A percentile compares a stretch with the other conserved stretches of the same genome.
These are phyloP conservation scores for Pilobolus umbonatus DNA, from an alignment of 192 early-diverging fungal genomes.

Conservation along the genomic window DNA sequence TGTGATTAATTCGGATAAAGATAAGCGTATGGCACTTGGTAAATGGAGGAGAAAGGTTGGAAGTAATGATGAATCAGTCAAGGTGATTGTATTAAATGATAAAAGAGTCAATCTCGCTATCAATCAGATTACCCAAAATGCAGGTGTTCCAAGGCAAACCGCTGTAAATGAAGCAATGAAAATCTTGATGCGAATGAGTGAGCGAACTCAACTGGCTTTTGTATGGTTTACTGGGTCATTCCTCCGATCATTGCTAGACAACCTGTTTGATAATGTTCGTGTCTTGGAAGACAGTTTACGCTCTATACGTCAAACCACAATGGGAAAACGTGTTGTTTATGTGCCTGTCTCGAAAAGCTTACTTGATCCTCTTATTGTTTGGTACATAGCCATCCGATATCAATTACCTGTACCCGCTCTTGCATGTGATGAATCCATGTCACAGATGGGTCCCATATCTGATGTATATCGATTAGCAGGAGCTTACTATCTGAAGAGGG, in stretches of 20 bases:
- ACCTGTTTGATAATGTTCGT: constrained; percentile 31
- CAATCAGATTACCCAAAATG: constrained; percentile 27
- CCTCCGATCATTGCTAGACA: constrained; percentile 22
- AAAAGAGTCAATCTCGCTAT: constrained; percentile 29
- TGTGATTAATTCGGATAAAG: constrained; percentile 10
- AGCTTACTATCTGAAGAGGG: constrained; percentile 30
- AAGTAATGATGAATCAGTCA: constrained; percentile 35
- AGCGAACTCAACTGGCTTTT: constrained; percentile 31
- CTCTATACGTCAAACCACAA: constrained; percentile 18
- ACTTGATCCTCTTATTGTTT: constrained; percentile 32
- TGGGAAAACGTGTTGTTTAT: constrained; percentile 36
- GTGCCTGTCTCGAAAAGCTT: constrained; percentile 34
- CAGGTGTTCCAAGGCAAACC: constrained; percentile 33
- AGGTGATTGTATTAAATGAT: constrained; percentile 34
- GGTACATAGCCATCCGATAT: constrained; percentile 33
- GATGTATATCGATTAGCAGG: constrained; percentile 33
- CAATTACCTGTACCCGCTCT: constrained; percentile 33
- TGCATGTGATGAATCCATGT: constrained; percentile 30
- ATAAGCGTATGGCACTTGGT: constrained; percentile 19
- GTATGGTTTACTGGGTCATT: constrained; percentile 36
- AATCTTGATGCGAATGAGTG: constrained; percentile 32
- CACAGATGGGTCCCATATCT: constrained; percentile 28
- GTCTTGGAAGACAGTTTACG: constrained; percentile 22
- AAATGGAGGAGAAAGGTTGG: constrained; percentile 34
- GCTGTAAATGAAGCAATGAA: constrained; percentile 34